Percentiles rank a stretch among this genome's conserved stretches.
Evolutionary conservation across 106 monocot genomes (phyloP).

Genomic region (Platanthera guangdongensis): DNA sequence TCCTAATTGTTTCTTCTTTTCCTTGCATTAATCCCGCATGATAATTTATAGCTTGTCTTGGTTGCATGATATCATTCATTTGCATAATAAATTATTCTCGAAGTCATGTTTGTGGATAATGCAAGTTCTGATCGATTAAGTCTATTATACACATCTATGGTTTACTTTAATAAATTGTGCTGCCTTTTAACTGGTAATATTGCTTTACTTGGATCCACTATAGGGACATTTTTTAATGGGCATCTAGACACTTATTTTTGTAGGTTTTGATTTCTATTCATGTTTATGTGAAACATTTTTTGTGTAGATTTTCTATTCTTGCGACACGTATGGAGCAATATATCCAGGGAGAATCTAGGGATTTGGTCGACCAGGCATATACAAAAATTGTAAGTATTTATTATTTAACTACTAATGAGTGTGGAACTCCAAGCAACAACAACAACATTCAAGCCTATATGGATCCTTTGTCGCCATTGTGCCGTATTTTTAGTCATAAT

Average conservation of each 20-base stretch:
- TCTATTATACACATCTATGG: neutral
- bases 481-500: too few relatives aligned
- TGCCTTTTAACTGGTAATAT: neutral
- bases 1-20: too few relatives aligned
- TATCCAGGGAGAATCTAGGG: slow-evolving; percentile 84
- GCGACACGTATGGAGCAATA: slow-evolving; percentile 97
- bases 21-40: too few relatives aligned
- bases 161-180: neutral
- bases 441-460: too few relatives aligned
- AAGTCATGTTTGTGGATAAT: too few relatives aligned
- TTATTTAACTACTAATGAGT: neutral
- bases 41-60: too few relatives aligned
- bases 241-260: neutral
- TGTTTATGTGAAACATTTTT: neutral
- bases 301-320: slow-evolving; percentile 69
- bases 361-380: slow-evolving; percentile 90
- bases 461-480: too few relatives aligned
- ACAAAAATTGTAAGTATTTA: slow-evolving; percentile 81
- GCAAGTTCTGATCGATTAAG: neutral
- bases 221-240: neutral
- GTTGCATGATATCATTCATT: too few relatives aligned
- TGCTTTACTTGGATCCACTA: neutral
- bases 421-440: too few relatives aligned
- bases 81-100: too few relatives aligned
- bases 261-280: neutral